Evolutionary conservation across 768 basidiomycete species (phyloP), one percentile per base, ranked within the genome.

Genomic region (Amanita thiersii): DNA sequence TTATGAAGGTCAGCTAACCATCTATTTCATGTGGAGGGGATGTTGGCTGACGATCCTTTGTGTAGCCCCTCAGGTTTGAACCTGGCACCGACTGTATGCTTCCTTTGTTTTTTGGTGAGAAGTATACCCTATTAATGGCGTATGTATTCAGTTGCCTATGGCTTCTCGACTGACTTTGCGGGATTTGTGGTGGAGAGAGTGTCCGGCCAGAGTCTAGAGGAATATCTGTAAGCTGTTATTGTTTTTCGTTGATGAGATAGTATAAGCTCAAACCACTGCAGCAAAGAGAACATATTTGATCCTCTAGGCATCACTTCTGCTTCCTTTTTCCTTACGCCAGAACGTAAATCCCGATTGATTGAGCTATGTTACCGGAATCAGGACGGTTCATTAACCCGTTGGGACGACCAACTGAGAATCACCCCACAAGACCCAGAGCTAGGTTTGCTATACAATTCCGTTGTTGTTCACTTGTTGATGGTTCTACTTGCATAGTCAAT

Each of bases 61-160:
- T n/a, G n/a, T n/a, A n/a, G n/a, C n/a, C 54, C 5, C 42, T 63
- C 3, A 51, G 50, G 23, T 61, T 60, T 37, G 59, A 63, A 24
- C 61, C 61, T 2, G 61, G 61, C 2, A 56, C 54, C 1, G 49
- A 53, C 35, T 63, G 61, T 54, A 40, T 24, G 51, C 49, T 9
- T n/a, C n/a, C n/a, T n/a, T n/a, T 12, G 18, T 6, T 26, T 26
- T 19, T 14, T 2, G 29, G 5, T 33, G 20, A 11, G 20, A 24
- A 20, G n/a, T 30, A 4, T 36, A 4, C 19, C 21, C 15, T n/a
- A n/a, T n/a, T n/a, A n/a, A n/a, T n/a, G n/a, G n/a, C n/a, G n/a
- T n/a, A n/a, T n/a, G n/a, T n/a, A n/a, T n/a, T 2, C 35, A 61
- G 60, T 59, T 42, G 49, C 48, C 1, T 64, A 64, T 32, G 60